A percentile compares a stretch with the other conserved stretches of the same genome.
phyloP scores from a whole-genome alignment of 352 stramenopile genomes.

The Globisporangium abappressorium region DNA sequence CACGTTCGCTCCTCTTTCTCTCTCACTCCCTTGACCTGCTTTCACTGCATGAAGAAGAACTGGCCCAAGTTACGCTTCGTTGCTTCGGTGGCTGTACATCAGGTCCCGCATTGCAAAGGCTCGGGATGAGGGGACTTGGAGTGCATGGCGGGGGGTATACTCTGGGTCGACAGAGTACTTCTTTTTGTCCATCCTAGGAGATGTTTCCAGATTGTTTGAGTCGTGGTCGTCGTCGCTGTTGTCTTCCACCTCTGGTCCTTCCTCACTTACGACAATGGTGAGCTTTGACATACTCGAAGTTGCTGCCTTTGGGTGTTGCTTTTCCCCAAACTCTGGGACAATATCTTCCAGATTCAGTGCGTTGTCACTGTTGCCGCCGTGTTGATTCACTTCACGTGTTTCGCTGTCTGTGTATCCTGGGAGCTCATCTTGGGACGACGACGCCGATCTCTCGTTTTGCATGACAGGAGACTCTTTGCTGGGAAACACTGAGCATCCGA shows the following conservation, averaged over 20 bases:
- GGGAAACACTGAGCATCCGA: constrained; percentile 8
- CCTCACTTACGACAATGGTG: neutral
- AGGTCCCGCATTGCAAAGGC: constrained; percentile 1
- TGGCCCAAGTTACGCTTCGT: constrained; percentile 11
- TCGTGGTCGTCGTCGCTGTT: constrained; percentile 1
- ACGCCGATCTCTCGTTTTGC: neutral
- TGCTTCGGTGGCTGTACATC: constrained; percentile 12
- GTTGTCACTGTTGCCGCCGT: neutral
- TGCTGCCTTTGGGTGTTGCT: neutral
- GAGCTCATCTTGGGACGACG: neutral
- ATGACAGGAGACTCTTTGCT: neutral
- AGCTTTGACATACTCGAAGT: neutral
- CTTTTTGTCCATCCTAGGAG: neutral
- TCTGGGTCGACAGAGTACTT: neutral
- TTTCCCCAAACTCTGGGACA: constrained; percentile 8
- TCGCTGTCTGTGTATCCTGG: neutral
- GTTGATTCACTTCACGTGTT: neutral
- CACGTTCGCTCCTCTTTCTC: neutral
- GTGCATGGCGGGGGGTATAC: neutral
- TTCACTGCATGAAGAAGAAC: neutral
- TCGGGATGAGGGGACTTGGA: neutral
- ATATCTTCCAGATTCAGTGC: constrained; percentile 13
- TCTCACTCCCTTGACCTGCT: neutral
- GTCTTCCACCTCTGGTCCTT: constrained; percentile 8
- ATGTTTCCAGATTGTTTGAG: neutral